Conservation (phyloP, 768 basidiomycete genomes). For the Leccinum obscurum region DNA sequence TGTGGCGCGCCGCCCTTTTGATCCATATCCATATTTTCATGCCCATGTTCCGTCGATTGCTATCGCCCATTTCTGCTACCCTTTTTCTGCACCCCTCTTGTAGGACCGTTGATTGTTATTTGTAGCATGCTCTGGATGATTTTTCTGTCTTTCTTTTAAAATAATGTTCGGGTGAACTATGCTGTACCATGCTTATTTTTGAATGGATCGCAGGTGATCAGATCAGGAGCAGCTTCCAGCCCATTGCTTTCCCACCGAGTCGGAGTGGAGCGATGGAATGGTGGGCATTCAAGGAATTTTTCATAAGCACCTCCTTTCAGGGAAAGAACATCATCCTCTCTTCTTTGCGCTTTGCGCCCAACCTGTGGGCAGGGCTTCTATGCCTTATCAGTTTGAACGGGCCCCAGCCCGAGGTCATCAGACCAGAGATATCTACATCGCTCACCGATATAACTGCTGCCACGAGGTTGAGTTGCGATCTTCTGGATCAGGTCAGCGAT, state of each 20-base stretch:
- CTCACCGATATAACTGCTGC: neutral
- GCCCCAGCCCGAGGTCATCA: neutral
- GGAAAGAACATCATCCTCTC: neutral
- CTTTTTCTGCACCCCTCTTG: neutral
- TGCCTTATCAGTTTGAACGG: neutral
- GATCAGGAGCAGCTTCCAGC: neutral
- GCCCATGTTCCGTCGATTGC: neutral
- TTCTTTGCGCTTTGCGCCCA: neutral
- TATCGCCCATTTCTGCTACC: neutral
- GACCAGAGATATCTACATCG: neutral
- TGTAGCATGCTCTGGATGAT: neutral
- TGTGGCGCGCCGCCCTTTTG: neutral
- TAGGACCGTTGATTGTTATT: neutral
- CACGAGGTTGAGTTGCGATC: neutral
- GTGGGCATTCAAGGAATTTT: neutral
- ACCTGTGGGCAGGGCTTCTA: neutral
- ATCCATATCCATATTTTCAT: neutral
- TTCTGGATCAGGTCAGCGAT: neutral
- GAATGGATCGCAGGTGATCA: slow-evolving; percentile 2
- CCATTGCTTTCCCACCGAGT: too few relatives aligned
- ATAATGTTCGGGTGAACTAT: neutral
- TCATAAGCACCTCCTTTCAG: too few relatives aligned
- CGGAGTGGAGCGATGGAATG: neutral
- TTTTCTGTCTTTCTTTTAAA: neutral
- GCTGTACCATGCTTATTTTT: slow-evolving; percentile 7